A percentile compares a stretch with the other conserved stretches of the same genome.
Evolutionary conservation across 371 early-diverging fungal genomes (phyloP).

Genomic region (Parasitella parasitica): DNA sequence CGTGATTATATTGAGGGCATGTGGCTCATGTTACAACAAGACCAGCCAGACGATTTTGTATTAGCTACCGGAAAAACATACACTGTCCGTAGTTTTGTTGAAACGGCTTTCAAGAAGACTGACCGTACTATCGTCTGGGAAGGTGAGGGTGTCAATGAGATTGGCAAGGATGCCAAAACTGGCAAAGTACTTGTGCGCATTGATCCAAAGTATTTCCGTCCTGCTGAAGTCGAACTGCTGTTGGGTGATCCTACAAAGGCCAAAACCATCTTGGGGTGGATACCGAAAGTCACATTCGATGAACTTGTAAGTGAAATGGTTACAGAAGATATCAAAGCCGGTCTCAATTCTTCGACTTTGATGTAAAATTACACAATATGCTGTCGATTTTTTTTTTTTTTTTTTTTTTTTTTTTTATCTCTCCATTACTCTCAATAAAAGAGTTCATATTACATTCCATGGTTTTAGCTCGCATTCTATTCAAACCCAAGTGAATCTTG

Average conservation of each 20-base stretch:
- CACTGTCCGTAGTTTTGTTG: slow-evolving; percentile 79
- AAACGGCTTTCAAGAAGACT: slow-evolving; percentile 75
- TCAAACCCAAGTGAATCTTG: too few species aligned
- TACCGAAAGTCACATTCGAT: slow-evolving; percentile 68
- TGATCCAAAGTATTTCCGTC: slow-evolving; percentile 81
- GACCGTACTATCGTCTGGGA: slow-evolving; percentile 77
- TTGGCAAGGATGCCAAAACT: slow-evolving; percentile 68
- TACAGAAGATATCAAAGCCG: slow-evolving; percentile 66
- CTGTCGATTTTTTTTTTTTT: too few species aligned
- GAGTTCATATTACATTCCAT: too few species aligned
- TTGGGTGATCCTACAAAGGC: slow-evolving; percentile 83
- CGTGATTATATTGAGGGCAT: slow-evolving; percentile 87
- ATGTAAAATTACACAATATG: too few species aligned
- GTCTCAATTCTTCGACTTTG: slow-evolving; percentile 33
- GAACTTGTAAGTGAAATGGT: slow-evolving; percentile 69
- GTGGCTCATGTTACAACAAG: slow-evolving; percentile 89
- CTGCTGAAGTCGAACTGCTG: slow-evolving; percentile 83
- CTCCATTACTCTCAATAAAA: too few species aligned
- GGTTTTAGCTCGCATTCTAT: too few species aligned
- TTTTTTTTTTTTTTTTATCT: too few species aligned
- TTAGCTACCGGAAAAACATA: slow-evolving; percentile 87
- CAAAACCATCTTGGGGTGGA: slow-evolving; percentile 69
- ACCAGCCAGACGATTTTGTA: slow-evolving; percentile 81
- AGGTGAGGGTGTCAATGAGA: slow-evolving; percentile 72
- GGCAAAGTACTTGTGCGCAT: slow-evolving; percentile 72